A percentile compares a stretch with the other conserved stretches of the same genome.
phyloP scores from a whole-genome alignment of 2,329 filamentous ascomycete genomes.

The Hymenotorrendiella dingleyae region DNA sequence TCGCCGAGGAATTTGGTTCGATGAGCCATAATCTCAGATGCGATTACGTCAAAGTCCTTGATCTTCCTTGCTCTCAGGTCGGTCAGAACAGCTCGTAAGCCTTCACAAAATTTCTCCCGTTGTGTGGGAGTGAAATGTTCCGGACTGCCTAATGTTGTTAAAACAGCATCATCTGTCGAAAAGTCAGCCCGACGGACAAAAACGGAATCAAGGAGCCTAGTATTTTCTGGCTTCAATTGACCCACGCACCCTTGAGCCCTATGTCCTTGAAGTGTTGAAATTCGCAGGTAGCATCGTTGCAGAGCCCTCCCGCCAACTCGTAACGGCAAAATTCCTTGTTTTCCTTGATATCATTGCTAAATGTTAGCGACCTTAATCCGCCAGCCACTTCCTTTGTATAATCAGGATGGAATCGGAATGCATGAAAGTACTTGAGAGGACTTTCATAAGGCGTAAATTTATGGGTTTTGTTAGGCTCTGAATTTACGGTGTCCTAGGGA shows the following conservation, averaged over 20 bases:
- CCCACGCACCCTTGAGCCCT: conserved; percentile 66
- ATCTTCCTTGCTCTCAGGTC: conserved; percentile 53
- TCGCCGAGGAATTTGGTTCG: conserved; percentile 60
- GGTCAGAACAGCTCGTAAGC: conserved; percentile 55
- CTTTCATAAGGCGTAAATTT: conserved; percentile 66
- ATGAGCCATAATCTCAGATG: conserved; percentile 60
- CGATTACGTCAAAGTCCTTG: conserved; percentile 62
- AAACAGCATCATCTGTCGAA: conserved; percentile 61
- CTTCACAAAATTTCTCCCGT: conserved; percentile 54
- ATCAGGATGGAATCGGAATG: conserved; percentile 82
- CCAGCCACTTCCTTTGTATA: conserved; percentile 64
- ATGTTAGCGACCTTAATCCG: conserved; percentile 85
- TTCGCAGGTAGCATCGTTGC: conserved; percentile 67
- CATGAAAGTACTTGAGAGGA: conserved; percentile 74
- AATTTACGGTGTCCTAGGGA: conserved; percentile 12
- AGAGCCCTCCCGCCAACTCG: conserved; percentile 64
- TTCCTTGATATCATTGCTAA: conserved; percentile 83
- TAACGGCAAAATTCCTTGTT: conserved; percentile 69
- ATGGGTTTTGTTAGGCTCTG: conserved; percentile 6
- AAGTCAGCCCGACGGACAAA: conserved; percentile 35
- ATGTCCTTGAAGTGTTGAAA: conserved; percentile 77
- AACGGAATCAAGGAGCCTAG: conserved; percentile 21
- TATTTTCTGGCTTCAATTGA: conserved; percentile 20
- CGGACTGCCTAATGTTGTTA: conserved; percentile 63
- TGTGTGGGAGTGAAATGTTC: conserved; percentile 58